Evolutionary conservation across 1,284 basidiomycete species (phyloP), one percentile per base, ranked within the genome.

Genomic region (Melampsora americana): DNA sequence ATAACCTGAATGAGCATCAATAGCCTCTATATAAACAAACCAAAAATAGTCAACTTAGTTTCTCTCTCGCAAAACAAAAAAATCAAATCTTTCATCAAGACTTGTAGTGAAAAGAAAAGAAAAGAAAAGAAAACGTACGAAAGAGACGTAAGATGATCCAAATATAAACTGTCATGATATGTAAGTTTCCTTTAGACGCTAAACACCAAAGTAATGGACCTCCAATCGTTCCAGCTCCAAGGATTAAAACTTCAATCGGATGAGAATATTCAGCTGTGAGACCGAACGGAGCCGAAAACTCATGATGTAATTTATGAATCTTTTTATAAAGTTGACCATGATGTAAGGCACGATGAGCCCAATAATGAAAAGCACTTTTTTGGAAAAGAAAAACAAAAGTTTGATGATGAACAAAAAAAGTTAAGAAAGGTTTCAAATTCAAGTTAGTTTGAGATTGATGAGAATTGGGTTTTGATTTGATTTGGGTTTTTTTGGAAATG

Each of bases 1-100:
- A 83, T 97, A 98, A 74, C 95, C 95, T 66, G 90, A 92, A 88
- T 99, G 95, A 0, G 96, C 90, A 81, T 99, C 95, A 79, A 99
- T 89, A 68, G 96, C 95, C 83, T 99, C 71, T 73, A 61, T 11
- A 32, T 12, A 32, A 20, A 50, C 23, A 20, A 20, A 32, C 9
- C 5, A 35, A 35, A 35, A 35, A 9, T 35, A 35, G n/a, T 35
- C 35, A 35, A n/a, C n/a, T 35, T 35, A 35, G 35, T 35, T 35
- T 35, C 35, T 35, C 5, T 35, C n/a, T n/a, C n/a, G n/a, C n/a
- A n/a, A n/a, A n/a, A n/a, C n/a, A n/a, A 9, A 35, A 35, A 35
- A 35, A 14, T 18, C 39, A 6, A 4, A 48, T 28, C 4, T 46
- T 46, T 26, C 2, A 20, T 42, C 39, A 5, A 30, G 12, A 4